These are phyloP conservation scores for Lachancea kluyveri DNA, from an alignment of 805 yeast genomes.

Conservation along the genomic window DNA sequence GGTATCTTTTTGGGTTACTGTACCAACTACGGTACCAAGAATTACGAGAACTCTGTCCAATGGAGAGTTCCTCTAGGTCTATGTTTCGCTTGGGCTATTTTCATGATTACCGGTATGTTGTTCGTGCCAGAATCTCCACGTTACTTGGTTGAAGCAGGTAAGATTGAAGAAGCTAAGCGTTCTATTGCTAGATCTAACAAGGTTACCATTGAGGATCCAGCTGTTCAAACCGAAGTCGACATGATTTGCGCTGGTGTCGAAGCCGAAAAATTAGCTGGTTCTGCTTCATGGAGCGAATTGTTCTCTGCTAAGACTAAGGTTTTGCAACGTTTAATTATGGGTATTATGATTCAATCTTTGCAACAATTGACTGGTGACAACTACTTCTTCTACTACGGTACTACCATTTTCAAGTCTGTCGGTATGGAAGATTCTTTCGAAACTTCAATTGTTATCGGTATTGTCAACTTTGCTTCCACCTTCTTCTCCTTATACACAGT, in stretches of 20 bases:
- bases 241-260: constrained; percentile 54
- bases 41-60: constrained; percentile 57
- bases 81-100: constrained; percentile 41
- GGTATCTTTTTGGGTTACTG: constrained; percentile 78
- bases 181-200: constrained; percentile 57
- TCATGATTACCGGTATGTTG: constrained; percentile 32
- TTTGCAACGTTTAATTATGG: constrained; percentile 39
- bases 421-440: constrained; percentile 53
- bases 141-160: constrained; percentile 49
- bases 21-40: constrained; percentile 60
- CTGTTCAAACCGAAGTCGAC: constrained; percentile 51
- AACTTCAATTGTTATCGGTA: constrained; percentile 53
- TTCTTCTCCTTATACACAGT: constrained; percentile 43
- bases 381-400: constrained; percentile 64
- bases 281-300: constrained; percentile 59
- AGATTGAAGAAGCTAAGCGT: constrained; percentile 53
- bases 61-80: constrained; percentile 72
- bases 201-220: constrained; percentile 45
- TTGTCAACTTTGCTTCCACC: constrained; percentile 54
- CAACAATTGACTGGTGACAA: constrained; percentile 65
- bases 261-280: constrained; percentile 53
- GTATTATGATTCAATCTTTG: constrained; percentile 50
- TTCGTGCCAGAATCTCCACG: constrained; percentile 74
- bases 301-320: constrained; percentile 63
- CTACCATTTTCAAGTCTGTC: constrained; percentile 54